A percentile compares a stretch with the other conserved stretches of the same genome.
Evolutionary conservation across 768 basidiomycete genomes (phyloP).

Genomic region (Amanita exitialis): DNA sequence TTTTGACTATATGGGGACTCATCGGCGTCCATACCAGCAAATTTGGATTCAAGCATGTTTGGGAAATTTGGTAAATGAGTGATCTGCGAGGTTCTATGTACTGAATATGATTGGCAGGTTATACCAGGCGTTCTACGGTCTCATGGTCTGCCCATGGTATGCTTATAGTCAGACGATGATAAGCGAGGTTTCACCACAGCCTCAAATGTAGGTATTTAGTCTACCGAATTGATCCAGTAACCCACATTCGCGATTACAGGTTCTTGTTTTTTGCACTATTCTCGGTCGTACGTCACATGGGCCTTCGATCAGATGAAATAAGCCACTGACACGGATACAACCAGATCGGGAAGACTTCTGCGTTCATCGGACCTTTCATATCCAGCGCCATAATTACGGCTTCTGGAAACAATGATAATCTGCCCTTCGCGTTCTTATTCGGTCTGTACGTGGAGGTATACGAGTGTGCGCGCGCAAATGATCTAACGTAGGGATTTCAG

Average conservation of each 20-base stretch:
- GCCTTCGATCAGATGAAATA: neutral
- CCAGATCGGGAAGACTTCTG: constrained; percentile 65
- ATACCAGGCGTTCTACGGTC: constrained; percentile 61
- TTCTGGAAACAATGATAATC: constrained; percentile 58
- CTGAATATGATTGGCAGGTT: constrained; percentile 28
- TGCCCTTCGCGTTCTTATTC: constrained; percentile 70
- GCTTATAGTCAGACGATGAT: constrained; percentile 82
- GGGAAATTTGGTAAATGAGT: constrained; percentile 60
- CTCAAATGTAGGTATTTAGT: constrained; percentile 47
- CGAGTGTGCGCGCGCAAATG: neutral
- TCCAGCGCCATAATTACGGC: constrained; percentile 68
- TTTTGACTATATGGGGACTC: constrained; percentile 66
- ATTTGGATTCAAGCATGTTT: constrained; percentile 76
- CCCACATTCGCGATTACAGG: constrained; percentile 19
- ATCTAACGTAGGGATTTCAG: constrained; percentile 19
- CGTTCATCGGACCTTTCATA: constrained; percentile 68
- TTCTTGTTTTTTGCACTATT: constrained; percentile 71
- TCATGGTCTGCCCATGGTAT: constrained; percentile 75
- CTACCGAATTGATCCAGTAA: neutral
- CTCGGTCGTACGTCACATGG: constrained; percentile 38
- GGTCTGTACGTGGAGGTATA: constrained; percentile 37
- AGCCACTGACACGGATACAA: neutral
- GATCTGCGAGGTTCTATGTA: neutral
- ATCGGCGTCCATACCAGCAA: constrained; percentile 65
- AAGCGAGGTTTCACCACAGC: constrained; percentile 62